Percentiles rank a stretch among this genome's conserved stretches.
These are phyloP conservation scores for Backusella parvicylindrica DNA, from an alignment of 192 early-diverging fungal species.

Conservation along the genomic window DNA sequence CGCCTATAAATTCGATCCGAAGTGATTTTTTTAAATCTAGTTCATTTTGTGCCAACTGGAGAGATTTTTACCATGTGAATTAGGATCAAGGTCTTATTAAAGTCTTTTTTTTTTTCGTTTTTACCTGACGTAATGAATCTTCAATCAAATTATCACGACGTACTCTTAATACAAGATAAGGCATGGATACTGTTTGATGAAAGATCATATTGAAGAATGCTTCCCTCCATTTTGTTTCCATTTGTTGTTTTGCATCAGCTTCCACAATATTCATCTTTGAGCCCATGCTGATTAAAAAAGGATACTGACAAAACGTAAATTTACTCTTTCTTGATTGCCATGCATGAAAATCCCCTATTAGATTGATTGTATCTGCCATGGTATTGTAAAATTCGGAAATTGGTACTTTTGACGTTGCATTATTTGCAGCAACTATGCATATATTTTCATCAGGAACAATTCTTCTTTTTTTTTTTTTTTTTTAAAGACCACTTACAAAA, in stretches of 20 bases:
- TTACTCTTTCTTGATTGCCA: conserved; percentile 65
- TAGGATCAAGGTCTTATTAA: no score
- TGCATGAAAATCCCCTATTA: conserved; percentile 68
- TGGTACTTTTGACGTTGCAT: conserved; percentile 53
- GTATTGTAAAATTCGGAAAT: conserved; percentile 86
- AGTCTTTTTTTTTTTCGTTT: not conserved
- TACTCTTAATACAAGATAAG: conserved; percentile 58
- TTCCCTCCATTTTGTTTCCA: conserved; percentile 70
- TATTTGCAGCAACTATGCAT: conserved; percentile 67
- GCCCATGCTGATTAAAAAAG: conserved; percentile 71
- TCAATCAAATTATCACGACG: conserved; percentile 66
- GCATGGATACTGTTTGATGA: conserved; percentile 45
- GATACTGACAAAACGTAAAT: conserved; percentile 85
- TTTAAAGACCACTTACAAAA: conserved; percentile 50
- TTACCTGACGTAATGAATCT: conserved; percentile 68
- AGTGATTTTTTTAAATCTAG: conserved; percentile 90
- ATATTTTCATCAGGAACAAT: not conserved
- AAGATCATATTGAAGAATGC: conserved; percentile 59
- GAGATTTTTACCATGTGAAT: not conserved
- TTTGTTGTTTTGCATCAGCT: conserved; percentile 70
- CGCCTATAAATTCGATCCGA: conserved; percentile 87
- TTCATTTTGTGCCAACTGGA: conserved; percentile 67
- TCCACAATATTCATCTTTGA: conserved; percentile 79
- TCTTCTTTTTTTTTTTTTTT: not conserved
- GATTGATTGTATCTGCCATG: conserved; percentile 66